These are phyloP conservation scores for Cytospora chrysosperma DNA, from an alignment of 2,329 filamentous ascomycete genomes.

Conservation along the genomic window DNA sequence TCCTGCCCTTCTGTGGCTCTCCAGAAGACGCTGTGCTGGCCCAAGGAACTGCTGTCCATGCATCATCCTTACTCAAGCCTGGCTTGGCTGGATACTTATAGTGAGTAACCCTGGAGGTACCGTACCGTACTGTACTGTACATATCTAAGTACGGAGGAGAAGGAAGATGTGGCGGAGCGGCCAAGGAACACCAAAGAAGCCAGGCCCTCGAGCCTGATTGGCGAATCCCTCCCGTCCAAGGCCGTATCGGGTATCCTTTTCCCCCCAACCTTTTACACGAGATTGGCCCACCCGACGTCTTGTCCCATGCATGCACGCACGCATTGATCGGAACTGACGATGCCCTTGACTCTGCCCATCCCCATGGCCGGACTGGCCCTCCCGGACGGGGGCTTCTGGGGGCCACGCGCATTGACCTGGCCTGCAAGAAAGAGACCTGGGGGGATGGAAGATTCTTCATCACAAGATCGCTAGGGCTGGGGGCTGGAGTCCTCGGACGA, in stretches of 20 bases:
- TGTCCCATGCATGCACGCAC: neutral
- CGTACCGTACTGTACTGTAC: no score
- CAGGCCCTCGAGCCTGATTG: neutral
- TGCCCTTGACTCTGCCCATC: neutral
- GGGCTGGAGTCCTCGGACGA: neutral
- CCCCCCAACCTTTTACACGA: slow-evolving; percentile 15
- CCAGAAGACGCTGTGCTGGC: neutral
- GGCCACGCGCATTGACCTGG: neutral
- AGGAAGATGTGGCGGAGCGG: neutral
- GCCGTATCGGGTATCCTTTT: slow-evolving; percentile 16
- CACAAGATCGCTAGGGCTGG: no score
- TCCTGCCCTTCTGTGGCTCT: no score
- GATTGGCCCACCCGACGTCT: neutral
- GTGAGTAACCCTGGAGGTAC: no score
- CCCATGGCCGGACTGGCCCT: neutral
- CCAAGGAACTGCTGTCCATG: neutral
- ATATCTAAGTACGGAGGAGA: neutral
- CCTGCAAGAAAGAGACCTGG: neutral
- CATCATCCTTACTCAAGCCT: neutral
- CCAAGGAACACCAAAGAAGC: slow-evolving; percentile 6
- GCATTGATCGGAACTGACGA: neutral
- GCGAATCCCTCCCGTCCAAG: neutral
- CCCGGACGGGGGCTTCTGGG: neutral
- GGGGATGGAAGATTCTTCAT: neutral
- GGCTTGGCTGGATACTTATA: neutral